These are phyloP conservation scores for Wickerhamomyces silvicola DNA, from an alignment of 805 yeast species.

Conservation along the genomic window DNA sequence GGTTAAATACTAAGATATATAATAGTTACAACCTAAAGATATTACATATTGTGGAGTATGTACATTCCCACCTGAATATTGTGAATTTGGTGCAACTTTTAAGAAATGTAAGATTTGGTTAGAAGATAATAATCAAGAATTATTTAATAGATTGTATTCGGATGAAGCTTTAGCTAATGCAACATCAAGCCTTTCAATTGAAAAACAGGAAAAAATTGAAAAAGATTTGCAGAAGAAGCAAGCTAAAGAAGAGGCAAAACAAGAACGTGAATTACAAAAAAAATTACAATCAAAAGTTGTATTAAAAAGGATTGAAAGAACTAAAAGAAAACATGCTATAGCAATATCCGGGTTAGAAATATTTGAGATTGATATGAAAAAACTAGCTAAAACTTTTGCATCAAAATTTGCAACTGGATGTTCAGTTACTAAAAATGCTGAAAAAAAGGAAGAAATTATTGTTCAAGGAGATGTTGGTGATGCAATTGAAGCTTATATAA, in stretches of 20 bases:
- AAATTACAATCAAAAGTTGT: constrained; percentile 73
- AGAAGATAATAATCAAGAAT: constrained; percentile 46
- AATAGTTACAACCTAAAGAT: too few species aligned
- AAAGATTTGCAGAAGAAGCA: constrained; percentile 81
- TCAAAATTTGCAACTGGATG: constrained; percentile 96
- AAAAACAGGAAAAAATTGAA: constrained; percentile 76
- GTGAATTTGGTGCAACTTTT: constrained; percentile 82
- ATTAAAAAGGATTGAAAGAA: constrained; percentile 83
- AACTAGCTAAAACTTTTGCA: constrained; percentile 85
- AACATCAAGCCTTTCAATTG: constrained; percentile 57
- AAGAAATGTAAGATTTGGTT: constrained; percentile 85
- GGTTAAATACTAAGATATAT: too few species aligned
- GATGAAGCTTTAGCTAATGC: constrained; percentile 51
- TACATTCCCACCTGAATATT: too few species aligned
- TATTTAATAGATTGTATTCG: constrained; percentile 55
- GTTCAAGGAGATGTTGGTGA: constrained; percentile 95
- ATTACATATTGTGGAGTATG: too few species aligned
- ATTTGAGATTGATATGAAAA: constrained; percentile 83
- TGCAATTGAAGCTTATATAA: constrained; percentile 75
- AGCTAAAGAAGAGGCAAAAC: constrained; percentile 77
- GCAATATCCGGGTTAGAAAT: constrained; percentile 86
- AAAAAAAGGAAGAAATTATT: constrained; percentile 85
- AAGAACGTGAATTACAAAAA: constrained; percentile 76
- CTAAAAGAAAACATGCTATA: constrained; percentile 81
- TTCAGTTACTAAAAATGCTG: constrained; percentile 81